Evolutionary conservation across 257 asterid species (phyloP).

Genomic region (Mitragyna speciosa): DNA sequence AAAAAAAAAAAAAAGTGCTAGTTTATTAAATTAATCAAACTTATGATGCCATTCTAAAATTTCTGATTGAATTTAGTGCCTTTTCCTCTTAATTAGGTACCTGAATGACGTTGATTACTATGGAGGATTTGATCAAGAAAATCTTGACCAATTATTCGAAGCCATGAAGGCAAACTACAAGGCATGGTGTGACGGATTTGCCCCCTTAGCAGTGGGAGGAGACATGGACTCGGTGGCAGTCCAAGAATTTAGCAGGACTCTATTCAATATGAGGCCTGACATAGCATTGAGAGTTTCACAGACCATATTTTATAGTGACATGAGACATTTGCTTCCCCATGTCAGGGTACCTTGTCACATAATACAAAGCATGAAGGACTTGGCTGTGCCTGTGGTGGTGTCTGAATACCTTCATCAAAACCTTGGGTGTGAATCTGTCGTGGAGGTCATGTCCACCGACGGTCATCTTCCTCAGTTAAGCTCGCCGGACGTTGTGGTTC

Average conservation of each 20-base stretch:
- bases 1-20: neutral
- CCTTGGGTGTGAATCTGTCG: slow-evolving; percentile 62
- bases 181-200: slow-evolving; percentile 79
- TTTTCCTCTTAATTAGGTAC: slow-evolving; percentile 27
- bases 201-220: slow-evolving; percentile 75
- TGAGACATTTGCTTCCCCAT: slow-evolving; percentile 47
- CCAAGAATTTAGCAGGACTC: slow-evolving; percentile 78
- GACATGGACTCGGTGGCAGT: slow-evolving; percentile 80
- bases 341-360: slow-evolving; percentile 74
- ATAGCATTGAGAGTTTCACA: slow-evolving; percentile 64
- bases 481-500: slow-evolving; percentile 65
- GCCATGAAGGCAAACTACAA: slow-evolving; percentile 72
- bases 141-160: slow-evolving; percentile 50
- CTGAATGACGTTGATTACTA: slow-evolving; percentile 67
- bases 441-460: slow-evolving; percentile 75
- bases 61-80: too few species aligned
- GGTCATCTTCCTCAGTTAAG: slow-evolving; percentile 89
- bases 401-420: slow-evolving; percentile 72
- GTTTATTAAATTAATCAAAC: too few species aligned
- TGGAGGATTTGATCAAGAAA: slow-evolving; percentile 79
- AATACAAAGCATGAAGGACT: slow-evolving; percentile 75
- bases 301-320: slow-evolving; percentile 59
- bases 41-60: too few species aligned
- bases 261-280: slow-evolving; percentile 93
- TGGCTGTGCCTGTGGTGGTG: slow-evolving; percentile 80